Percentiles rank a stretch among this genome's conserved stretches.
Evolutionary conservation across 129 eudicot species (phyloP).

Genomic region (Pseudognaphalium luteoalbum): DNA sequence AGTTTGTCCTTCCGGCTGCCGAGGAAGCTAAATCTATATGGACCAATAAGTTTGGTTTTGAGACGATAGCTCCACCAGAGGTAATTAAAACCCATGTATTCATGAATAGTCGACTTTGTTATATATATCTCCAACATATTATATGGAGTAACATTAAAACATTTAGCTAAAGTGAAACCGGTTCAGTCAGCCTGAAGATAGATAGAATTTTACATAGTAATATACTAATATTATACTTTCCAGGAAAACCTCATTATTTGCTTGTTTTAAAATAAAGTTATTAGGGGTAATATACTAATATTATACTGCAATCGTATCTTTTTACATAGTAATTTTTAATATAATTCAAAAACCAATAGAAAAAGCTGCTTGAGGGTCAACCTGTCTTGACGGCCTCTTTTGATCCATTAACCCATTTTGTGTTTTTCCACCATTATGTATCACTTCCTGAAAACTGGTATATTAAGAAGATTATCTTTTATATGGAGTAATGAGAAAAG

Average conservation of each 20-base stretch:
- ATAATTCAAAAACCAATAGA: not conserved
- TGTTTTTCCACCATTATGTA: too few species aligned
- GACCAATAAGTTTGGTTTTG: conserved; percentile 77
- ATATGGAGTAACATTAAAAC: not conserved
- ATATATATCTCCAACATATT: not conserved
- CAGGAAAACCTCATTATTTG: not conserved
- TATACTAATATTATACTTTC: too few species aligned
- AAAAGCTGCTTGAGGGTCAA: not conserved
- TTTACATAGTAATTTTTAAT: not conserved
- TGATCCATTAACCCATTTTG: too few species aligned
- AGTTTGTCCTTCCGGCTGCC: conserved; percentile 87
- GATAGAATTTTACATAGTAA: too few species aligned
- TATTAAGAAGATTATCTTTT: not conserved
- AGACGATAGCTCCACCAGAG: conserved; percentile 49
- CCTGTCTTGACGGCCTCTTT: not conserved
- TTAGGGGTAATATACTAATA: not conserved
- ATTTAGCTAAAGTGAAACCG: not conserved
- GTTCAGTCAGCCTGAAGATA: not conserved
- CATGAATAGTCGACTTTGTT: not conserved
- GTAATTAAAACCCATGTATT: conserved; percentile 23
- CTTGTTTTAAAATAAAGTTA: not conserved
- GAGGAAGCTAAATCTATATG: conserved; percentile 86
- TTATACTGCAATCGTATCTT: not conserved
- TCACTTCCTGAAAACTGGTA: not conserved
- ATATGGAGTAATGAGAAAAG: not conserved